Conservation (phyloP, 1,284 basidiomycete species). For the Moesziomyces parantarcticus region DNA sequence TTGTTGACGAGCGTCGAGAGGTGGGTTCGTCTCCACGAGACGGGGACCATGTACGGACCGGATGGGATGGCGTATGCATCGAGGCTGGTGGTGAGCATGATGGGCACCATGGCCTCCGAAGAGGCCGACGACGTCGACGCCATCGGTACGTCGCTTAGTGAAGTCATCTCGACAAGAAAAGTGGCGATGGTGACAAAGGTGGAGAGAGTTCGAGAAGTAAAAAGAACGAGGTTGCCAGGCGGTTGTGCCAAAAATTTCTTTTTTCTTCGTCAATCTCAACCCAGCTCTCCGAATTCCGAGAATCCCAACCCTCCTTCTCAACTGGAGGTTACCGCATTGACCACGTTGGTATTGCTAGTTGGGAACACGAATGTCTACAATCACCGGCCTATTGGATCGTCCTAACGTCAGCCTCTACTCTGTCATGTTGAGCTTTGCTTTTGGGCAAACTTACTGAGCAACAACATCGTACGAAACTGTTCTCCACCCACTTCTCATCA, state of each 20-base stretch:
- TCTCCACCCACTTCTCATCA: too few relatives aligned
- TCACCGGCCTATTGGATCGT: slow-evolving; percentile 19
- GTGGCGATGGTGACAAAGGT: too few relatives aligned
- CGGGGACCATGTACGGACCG: slow-evolving; percentile 93
- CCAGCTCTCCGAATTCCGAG: slow-evolving; percentile 34
- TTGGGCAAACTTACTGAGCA: slow-evolving; percentile 34
- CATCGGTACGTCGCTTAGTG: not conserved
- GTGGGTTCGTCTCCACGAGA: slow-evolving; percentile 90
- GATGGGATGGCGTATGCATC: slow-evolving; percentile 80
- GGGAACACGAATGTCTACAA: slow-evolving; percentile 29
- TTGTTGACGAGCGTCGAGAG: slow-evolving; percentile 98
- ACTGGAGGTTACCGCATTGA: not conserved
- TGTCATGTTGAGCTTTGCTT: not conserved
- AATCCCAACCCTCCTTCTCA: too few relatives aligned
- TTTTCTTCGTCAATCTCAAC: too few relatives aligned
- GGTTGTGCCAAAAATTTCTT: too few relatives aligned
- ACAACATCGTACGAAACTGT: slow-evolving; percentile 34
- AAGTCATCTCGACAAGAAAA: not conserved
- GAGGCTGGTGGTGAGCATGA: slow-evolving; percentile 51
- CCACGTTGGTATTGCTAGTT: not conserved
- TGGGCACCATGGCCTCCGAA: slow-evolving; percentile 45
- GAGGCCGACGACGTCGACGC: slow-evolving; percentile 1
- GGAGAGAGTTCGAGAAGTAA: too few relatives aligned
- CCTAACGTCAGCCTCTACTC: slow-evolving; percentile 3
- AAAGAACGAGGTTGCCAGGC: too few relatives aligned